A percentile compares a stretch with the other conserved stretches of the same genome.
These are phyloP conservation scores for Claviceps pusilla DNA, from an alignment of 2,329 filamentous ascomycete species.

Conservation along the genomic window DNA sequence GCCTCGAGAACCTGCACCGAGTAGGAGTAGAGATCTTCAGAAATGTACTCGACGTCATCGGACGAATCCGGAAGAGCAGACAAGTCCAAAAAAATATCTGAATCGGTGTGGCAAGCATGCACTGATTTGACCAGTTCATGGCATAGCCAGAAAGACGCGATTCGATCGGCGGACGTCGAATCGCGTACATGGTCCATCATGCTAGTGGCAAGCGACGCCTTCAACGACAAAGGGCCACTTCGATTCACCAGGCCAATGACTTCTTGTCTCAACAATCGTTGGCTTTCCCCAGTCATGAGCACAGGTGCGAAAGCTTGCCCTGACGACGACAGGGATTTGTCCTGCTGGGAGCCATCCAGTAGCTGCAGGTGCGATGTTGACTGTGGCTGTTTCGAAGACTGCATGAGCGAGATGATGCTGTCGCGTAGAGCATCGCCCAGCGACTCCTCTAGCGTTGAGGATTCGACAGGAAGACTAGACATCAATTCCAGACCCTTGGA, in stretches of 20 bases:
- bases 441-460: conserved; percentile 50
- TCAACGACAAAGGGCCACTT: conserved; percentile 41
- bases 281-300: conserved; percentile 48
- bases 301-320: conserved; percentile 40
- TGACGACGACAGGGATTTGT: conserved; percentile 4
- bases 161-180: conserved; percentile 39
- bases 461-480: conserved; percentile 46
- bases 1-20: conserved; percentile 48
- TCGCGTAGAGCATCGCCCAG: conserved; percentile 59
- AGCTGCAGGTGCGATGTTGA: conserved; percentile 14
- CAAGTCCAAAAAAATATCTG: conserved; percentile 52
- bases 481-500: conserved; percentile 56
- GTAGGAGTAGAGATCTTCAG: conserved; percentile 54
- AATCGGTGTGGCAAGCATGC: conserved; percentile 32
- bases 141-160: conserved; percentile 69
- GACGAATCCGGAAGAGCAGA: conserved; percentile 23
- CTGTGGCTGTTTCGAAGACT: conserved; percentile 10
- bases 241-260: conserved; percentile 42
- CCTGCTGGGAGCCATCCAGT: conserved; percentile 12
- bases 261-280: conserved; percentile 43
- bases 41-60: conserved; percentile 31
- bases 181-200: conserved; percentile 50
- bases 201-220: conserved; percentile 45
- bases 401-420: conserved; percentile 40
- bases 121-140: conserved; percentile 53